Conservation (phyloP, 495 filamentous ascomycete species). For the Cenococcum geophilum region DNA sequence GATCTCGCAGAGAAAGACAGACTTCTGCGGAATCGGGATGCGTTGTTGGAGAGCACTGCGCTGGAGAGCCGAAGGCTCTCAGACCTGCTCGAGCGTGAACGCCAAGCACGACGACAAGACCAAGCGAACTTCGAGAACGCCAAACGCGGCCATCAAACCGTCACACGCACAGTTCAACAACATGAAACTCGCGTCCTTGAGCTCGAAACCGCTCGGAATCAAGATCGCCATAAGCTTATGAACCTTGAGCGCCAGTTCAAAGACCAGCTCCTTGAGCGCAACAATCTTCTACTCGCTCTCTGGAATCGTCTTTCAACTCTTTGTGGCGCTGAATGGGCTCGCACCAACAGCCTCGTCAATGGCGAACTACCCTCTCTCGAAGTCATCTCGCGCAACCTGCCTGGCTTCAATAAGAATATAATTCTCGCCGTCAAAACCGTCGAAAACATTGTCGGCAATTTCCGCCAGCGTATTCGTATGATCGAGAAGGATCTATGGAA, state of each 20-base stretch:
- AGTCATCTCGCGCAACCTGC: slow-evolving; percentile 65
- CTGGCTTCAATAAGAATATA: slow-evolving; percentile 83
- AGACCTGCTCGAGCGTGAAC: slow-evolving; percentile 88
- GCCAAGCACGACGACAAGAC: slow-evolving; percentile 72
- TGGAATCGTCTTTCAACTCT: slow-evolving; percentile 83
- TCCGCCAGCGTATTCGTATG: slow-evolving; percentile 70
- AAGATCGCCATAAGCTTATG: slow-evolving; percentile 67
- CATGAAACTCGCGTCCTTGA: slow-evolving; percentile 79
- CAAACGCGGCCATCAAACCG: slow-evolving; percentile 77
- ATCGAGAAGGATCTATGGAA: slow-evolving; percentile 84
- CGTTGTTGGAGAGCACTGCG: slow-evolving; percentile 79
- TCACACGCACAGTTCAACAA: slow-evolving; percentile 71
- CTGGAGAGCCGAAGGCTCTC: slow-evolving; percentile 79
- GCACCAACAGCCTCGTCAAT: slow-evolving; percentile 82
- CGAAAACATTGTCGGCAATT: slow-evolving; percentile 71
- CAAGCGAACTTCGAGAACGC: slow-evolving; percentile 81
- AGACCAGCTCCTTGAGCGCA: slow-evolving; percentile 84
- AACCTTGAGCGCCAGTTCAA: slow-evolving; percentile 70
- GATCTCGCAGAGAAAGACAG: slow-evolving; percentile 81
- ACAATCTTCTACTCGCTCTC: slow-evolving; percentile 72
- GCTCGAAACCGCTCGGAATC: slow-evolving; percentile 64
- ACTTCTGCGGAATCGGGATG: slow-evolving; percentile 83
- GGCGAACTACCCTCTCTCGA: slow-evolving; percentile 78
- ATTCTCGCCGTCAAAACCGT: slow-evolving; percentile 80
- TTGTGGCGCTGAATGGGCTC: slow-evolving; percentile 87